These are phyloP conservation scores for Cercospora brassicicola DNA, from an alignment of 2,329 filamentous ascomycete species.

Conservation along the genomic window DNA sequence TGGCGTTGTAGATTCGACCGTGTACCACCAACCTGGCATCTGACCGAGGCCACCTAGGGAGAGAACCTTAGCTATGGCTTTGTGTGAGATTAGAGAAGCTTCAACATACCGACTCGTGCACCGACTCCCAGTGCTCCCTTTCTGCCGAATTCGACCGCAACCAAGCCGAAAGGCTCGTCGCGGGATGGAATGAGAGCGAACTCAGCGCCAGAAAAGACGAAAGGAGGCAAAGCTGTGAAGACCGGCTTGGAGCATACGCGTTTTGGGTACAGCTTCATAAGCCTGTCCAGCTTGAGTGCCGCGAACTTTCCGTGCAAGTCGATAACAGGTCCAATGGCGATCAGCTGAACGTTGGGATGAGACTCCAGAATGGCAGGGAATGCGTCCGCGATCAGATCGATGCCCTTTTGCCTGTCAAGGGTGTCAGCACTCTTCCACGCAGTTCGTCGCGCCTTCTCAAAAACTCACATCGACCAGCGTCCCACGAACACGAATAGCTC, in stretches of 20 bases:
- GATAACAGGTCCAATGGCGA: conserved; percentile 64
- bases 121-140: conserved; percentile 67
- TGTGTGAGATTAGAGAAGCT: no score
- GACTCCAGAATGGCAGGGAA: conserved; percentile 62
- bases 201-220: conserved; percentile 64
- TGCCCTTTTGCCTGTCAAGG: conserved; percentile 55
- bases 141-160: conserved; percentile 66
- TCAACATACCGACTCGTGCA: conserved; percentile 56
- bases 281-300: conserved; percentile 60
- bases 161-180: conserved; percentile 66
- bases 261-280: conserved; percentile 64
- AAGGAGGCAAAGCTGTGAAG: conserved; percentile 63
- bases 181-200: conserved; percentile 67
- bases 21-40: conserved; percentile 70
- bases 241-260: conserved; percentile 65
- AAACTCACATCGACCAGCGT: conserved; percentile 57
- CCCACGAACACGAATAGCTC: conserved; percentile 67
- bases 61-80: neutral
- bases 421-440: neutral
- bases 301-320: conserved; percentile 67
- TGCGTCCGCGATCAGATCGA: conserved; percentile 66
- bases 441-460: neutral
- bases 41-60: conserved; percentile 56
- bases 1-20: conserved; percentile 63
- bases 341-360: conserved; percentile 59